These are phyloP conservation scores for Nitzschia palea DNA, from an alignment of 108 stramenopile species.

Conservation along the genomic window DNA sequence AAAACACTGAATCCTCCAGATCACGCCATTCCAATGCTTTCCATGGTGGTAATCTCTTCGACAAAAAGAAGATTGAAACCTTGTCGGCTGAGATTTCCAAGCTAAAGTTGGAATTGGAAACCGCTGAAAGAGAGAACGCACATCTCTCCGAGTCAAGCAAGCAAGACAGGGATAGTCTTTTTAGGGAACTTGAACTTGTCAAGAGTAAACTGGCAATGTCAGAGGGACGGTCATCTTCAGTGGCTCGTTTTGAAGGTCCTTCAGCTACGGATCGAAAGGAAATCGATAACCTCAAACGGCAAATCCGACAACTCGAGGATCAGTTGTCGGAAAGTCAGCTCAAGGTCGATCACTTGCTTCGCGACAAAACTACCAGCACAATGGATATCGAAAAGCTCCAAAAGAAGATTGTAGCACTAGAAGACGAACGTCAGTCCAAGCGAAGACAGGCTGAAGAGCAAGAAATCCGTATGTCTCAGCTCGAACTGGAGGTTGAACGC, in stretches of 20 bases:
- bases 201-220: slow-evolving; percentile 9
- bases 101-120: slow-evolving; percentile 5
- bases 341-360: not conserved
- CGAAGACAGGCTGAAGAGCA: not conserved
- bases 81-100: slow-evolving; percentile 7
- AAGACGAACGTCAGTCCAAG: not conserved
- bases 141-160: slow-evolving; percentile 4
- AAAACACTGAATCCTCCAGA: slow-evolving; percentile 12
- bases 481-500: not conserved
- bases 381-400: not conserved
- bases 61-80: slow-evolving; percentile 10
- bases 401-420: not conserved
- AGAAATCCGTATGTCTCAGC: not conserved
- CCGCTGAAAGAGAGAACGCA: not conserved
- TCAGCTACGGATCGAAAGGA: not conserved
- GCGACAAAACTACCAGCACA: not conserved
- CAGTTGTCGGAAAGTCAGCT: not conserved
- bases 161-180: slow-evolving; percentile 12
- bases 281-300: slow-evolving; percentile 1
- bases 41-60: not conserved
- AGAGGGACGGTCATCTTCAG: not conserved
- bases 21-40: not conserved
- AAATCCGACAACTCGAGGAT: not conserved
- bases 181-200: slow-evolving; percentile 1
- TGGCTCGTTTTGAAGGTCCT: not conserved